A percentile compares a stretch with the other conserved stretches of the same genome.
phyloP scores from a whole-genome alignment of 116 monocot species.

The Cymodocea nodosa region DNA sequence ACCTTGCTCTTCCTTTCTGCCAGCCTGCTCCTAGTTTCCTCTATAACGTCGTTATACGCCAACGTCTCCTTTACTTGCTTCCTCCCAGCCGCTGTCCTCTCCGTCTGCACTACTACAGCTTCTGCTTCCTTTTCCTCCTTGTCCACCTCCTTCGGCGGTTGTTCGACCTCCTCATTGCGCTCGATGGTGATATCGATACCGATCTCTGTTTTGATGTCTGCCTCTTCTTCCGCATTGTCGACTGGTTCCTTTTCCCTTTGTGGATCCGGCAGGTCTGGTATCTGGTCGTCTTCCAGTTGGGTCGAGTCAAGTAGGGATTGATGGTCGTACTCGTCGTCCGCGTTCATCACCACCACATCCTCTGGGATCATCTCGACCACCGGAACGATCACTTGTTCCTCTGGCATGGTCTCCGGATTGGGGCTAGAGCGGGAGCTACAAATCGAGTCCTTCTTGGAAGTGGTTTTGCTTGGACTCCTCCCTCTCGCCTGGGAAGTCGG shows the following conservation, averaged over 20 bases:
- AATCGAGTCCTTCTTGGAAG: too few relatives aligned
- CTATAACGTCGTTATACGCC: constrained; percentile 64
- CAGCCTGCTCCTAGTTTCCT: constrained; percentile 77
- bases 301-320: too few relatives aligned
- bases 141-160: neutral
- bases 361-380: neutral
- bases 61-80: neutral
- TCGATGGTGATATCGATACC: neutral
- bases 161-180: neutral
- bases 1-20: constrained; percentile 81
- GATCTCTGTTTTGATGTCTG: too few relatives aligned
- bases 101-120: too few relatives aligned
- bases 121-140: neutral
- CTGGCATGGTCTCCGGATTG: neutral
- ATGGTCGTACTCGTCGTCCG: neutral
- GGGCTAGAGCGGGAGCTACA: neutral
- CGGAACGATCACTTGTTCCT: neutral
- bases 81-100: neutral
- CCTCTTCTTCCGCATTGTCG: neutral
- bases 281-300: neutral
- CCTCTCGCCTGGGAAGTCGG: neutral
- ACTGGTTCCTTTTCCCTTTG: neutral
- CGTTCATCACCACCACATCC: neutral
- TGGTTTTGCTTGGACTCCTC: neutral
- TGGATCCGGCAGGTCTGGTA: neutral